Conservation (phyloP, 2,329 filamentous ascomycete species). For the Cryphonectria radicalis region DNA sequence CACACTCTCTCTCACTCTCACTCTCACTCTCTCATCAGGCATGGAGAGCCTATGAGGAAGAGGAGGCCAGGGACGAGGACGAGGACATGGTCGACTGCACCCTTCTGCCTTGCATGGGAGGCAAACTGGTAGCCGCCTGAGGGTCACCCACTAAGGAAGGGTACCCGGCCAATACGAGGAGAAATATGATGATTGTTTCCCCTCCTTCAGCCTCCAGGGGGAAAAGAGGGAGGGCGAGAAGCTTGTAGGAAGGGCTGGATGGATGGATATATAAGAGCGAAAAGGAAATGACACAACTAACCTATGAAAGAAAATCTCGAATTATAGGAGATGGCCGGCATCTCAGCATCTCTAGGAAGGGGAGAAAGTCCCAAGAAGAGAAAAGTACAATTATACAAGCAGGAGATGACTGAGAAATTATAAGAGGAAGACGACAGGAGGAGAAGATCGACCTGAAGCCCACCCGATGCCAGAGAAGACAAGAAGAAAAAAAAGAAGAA, state of each 20-base stretch:
- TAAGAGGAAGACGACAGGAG: constrained; percentile 29
- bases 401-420: constrained; percentile 30
- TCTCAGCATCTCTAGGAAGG: constrained; percentile 38
- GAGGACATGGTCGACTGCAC: neutral
- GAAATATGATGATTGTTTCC: neutral
- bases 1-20: neutral
- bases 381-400: constrained; percentile 25
- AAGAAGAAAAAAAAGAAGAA: constrained; percentile 10
- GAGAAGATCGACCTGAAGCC: neutral
- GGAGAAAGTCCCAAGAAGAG: constrained; percentile 35
- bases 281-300: constrained; percentile 34
- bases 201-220: neutral
- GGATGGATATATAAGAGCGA: constrained; percentile 19
- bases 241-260: neutral
- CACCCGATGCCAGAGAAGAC: constrained; percentile 14
- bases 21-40: neutral
- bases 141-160: constrained; percentile 6
- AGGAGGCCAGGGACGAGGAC: neutral
- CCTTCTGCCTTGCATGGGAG: constrained; percentile 2
- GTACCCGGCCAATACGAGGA: constrained; percentile 1
- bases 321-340: constrained; percentile 39
- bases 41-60: neutral
- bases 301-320: constrained; percentile 39
- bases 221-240: neutral
- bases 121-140: constrained; percentile 20